phyloP scores from a whole-genome alignment of 352 stramenopile species.

The Pythium chondricola region DNA sequence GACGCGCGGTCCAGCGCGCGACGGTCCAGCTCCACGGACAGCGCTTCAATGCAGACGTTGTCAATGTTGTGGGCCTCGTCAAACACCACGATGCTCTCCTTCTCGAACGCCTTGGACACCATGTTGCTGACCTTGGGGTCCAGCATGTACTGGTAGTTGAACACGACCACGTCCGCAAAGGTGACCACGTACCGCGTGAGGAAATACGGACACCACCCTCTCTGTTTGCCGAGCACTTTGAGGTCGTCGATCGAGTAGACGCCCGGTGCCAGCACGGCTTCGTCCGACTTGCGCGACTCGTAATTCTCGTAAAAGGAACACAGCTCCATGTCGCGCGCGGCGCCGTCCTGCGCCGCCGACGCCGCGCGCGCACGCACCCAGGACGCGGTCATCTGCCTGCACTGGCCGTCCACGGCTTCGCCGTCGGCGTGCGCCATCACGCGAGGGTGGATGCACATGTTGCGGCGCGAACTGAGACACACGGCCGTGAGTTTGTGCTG shows the following conservation, averaged over 20 bases:
- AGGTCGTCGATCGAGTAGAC: conserved; percentile 97
- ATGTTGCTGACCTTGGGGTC: conserved; percentile 94
- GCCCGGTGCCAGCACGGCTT: conserved; percentile 86
- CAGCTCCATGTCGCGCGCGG: conserved; percentile 41
- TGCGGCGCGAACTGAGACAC: conserved; percentile 90
- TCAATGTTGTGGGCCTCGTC: conserved; percentile 99
- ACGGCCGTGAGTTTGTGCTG: conserved; percentile 74
- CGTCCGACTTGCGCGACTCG: conserved; percentile 82
- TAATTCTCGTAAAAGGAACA: conserved; percentile 92
- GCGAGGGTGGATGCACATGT: conserved; percentile 98
- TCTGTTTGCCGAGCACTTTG: conserved; percentile 87
- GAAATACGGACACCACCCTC: conserved; percentile 98
- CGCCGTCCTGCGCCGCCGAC: conserved; percentile 6
- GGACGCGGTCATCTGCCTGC: conserved; percentile 95
- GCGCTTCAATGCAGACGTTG: conserved; percentile 98
- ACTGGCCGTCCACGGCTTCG: conserved; percentile 96
- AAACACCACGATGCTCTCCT: conserved; percentile 93
- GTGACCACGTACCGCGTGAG: conserved; percentile 95
- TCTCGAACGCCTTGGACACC: conserved; percentile 93
- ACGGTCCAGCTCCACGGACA: conserved; percentile 95
- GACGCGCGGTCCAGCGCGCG: conserved; percentile 90
- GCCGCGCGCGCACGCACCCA: conserved; percentile 91
- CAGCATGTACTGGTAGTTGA: conserved; percentile 99
- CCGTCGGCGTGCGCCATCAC: conserved; percentile 95
- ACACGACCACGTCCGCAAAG: conserved; percentile 97